Evolutionary conservation across 2,329 filamentous ascomycete genomes (phyloP), one percentile per base, ranked within the genome.

Genomic region (Remersonia thermophila): DNA sequence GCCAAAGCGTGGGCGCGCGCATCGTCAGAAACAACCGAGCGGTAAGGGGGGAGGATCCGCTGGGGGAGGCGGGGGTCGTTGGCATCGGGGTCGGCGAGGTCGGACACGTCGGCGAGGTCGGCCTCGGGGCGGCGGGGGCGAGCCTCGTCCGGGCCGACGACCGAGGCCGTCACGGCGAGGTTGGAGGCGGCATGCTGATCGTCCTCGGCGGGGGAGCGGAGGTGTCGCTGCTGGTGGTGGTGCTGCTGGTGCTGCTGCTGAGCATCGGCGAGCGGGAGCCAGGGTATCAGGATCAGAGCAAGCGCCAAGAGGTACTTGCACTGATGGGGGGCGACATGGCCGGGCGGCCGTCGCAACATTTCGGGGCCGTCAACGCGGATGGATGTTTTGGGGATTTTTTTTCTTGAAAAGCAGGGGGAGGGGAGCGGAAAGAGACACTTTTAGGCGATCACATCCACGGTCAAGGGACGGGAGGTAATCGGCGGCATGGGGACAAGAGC

Each of bases 1-100:
- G 89, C 87, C 73, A 87, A 80, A 82, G 86, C 91, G 75, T 82
- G 73, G 83, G 86, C 86, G 86, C 85, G 86, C 84, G 78, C 83
- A 80, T 91, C 73, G 65, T 72, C 55, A 59, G 62, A 59, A 53
- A 60, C 56, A 28, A 15, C 30, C 23, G 30, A n/a, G 34, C 17
- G 16, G 23, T 27, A 17, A 15, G 17, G 20, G 27, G 35, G 31
- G 30, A 38, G 33, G 16, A 32, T 33, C 30, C 36, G 39, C 30
- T 10, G 39, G 17, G 23, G 27, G 27, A 12, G 5, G 27, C 27
- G 27, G 27, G 39, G 15, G 30, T 4, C 11, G 20, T 23, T 23
- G 5, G 20, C 5, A 23, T 23, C 20, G 20, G 20, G 5, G 5
- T 23, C 9, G 20, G 9, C 20, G 5, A 5, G 20, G 20, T 6